These are phyloP conservation scores for Penicillium coffeae DNA, from an alignment of 495 filamentous ascomycete species.

Conservation along the genomic window DNA sequence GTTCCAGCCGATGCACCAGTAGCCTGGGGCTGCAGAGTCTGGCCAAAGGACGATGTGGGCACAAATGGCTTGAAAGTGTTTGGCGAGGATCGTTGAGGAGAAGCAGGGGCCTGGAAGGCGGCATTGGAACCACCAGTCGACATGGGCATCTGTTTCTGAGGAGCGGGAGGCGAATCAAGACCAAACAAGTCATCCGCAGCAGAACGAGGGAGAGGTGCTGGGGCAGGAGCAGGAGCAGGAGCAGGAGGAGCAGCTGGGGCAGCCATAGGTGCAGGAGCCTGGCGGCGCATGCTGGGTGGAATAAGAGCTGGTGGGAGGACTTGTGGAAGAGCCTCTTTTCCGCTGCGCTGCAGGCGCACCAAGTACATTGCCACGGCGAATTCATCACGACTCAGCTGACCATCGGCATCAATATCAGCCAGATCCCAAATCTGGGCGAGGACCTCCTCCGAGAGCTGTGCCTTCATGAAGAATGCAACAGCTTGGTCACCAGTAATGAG, in stretches of 20 bases:
- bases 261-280: conserved; percentile 40
- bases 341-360: conserved; percentile 79
- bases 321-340: conserved; percentile 65
- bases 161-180: conserved; percentile 60
- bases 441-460: conserved; percentile 80
- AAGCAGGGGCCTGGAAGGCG: conserved; percentile 38
- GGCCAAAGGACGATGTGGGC: conserved; percentile 86
- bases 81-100: conserved; percentile 35
- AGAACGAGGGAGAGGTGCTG: conserved; percentile 51
- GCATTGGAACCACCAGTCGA: conserved; percentile 66
- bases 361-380: conserved; percentile 98
- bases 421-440: conserved; percentile 98
- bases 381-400: conserved; percentile 78
- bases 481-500: conserved; percentile 91
- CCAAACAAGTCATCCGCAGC: conserved; percentile 91
- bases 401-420: conserved; percentile 88
- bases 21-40: conserved; percentile 68
- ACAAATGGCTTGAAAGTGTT: conserved; percentile 83
- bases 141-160: conserved; percentile 58
- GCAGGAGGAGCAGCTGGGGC: conserved; percentile 45
- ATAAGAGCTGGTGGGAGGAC: conserved; percentile 75
- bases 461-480: conserved; percentile 91
- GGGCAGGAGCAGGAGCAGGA: conserved; percentile 47
- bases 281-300: conserved; percentile 82
- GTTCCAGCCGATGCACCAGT: conserved; percentile 64